phyloP scores from a whole-genome alignment of 495 filamentous ascomycete genomes.

The Penicillium macrosclerotiorum region DNA sequence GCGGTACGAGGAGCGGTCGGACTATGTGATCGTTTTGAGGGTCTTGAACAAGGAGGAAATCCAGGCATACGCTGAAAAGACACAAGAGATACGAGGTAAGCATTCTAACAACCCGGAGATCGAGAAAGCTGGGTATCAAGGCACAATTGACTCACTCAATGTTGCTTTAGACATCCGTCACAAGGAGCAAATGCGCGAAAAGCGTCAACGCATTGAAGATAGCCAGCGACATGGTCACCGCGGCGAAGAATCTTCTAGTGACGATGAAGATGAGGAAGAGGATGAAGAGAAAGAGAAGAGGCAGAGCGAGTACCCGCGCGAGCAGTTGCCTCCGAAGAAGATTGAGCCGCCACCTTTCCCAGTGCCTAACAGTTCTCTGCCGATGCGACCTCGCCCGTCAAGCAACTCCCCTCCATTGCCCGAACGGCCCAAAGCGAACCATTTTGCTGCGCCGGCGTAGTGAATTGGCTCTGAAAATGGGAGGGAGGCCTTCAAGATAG shows the following conservation, averaged over 20 bases:
- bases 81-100: conserved; percentile 73
- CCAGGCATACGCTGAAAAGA: conserved; percentile 71
- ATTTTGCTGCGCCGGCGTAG: conserved; percentile 14
- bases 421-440: conserved; percentile 7
- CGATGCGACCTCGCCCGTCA: conserved; percentile 15
- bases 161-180: conserved; percentile 30
- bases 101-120: not conserved
- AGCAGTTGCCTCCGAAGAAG: too few relatives aligned
- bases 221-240: conserved; percentile 30
- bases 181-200: conserved; percentile 35
- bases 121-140: not conserved
- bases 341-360: conserved; percentile 30
- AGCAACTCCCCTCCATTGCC: conserved; percentile 10
- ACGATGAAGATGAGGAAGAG: conserved; percentile 37
- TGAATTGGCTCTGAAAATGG: not conserved
- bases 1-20: conserved; percentile 75
- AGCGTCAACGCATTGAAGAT: conserved; percentile 32
- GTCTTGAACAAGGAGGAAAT: conserved; percentile 82
- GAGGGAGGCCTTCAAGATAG: too few relatives aligned
- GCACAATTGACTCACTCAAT: conserved; percentile 7
- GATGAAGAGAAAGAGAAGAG: too few relatives aligned
- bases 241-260: conserved; percentile 37
- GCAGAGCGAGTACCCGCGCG: too few relatives aligned
- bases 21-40: conserved; percentile 81
- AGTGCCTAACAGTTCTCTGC: conserved; percentile 14